These are phyloP conservation scores for Epichloe gansuensis DNA, from an alignment of 2,329 filamentous ascomycete species.

Conservation along the genomic window DNA sequence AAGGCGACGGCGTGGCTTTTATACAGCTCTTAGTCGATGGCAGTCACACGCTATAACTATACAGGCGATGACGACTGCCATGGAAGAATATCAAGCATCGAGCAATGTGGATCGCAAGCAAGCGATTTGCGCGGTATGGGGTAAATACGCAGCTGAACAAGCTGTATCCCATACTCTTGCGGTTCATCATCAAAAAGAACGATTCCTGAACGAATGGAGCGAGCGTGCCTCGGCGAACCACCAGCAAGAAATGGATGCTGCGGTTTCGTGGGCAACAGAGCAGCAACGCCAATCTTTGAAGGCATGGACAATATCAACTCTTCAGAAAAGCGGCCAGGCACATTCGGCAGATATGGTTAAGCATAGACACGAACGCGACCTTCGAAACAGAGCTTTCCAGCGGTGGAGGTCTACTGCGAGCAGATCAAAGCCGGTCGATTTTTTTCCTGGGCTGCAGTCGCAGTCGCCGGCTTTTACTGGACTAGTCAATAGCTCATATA, in stretches of 20 bases:
- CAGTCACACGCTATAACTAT: slow-evolving; percentile 8
- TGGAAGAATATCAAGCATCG: slow-evolving; percentile 8
- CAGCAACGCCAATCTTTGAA: slow-evolving; percentile 22
- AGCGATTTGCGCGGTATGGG: slow-evolving; percentile 12
- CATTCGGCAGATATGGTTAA: slow-evolving; percentile 23
- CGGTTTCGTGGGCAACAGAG: slow-evolving; percentile 19
- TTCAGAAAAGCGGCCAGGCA: slow-evolving; percentile 24
- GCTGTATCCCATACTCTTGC: background rate
- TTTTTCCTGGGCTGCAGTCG: slow-evolving; percentile 1
- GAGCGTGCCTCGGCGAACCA: slow-evolving; percentile 11
- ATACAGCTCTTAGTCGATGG: slow-evolving; percentile 20
- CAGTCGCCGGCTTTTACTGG: background rate
- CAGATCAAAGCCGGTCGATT: slow-evolving; percentile 5
- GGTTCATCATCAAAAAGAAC: background rate
- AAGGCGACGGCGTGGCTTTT: slow-evolving; percentile 21
- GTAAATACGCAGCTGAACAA: background rate
- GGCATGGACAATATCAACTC: slow-evolving; percentile 23
- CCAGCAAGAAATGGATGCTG: slow-evolving; percentile 15
- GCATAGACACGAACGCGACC: slow-evolving; percentile 20
- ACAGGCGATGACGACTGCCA: slow-evolving; percentile 8
- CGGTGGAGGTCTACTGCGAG: slow-evolving; percentile 17
- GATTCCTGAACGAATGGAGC: slow-evolving; percentile 11
- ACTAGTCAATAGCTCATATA: slow-evolving; percentile 6
- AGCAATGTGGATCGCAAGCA: slow-evolving; percentile 7
- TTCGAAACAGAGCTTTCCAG: slow-evolving; percentile 18